phyloP scores from a whole-genome alignment of 352 stramenopile species.

The Pythium dissotocum region DNA sequence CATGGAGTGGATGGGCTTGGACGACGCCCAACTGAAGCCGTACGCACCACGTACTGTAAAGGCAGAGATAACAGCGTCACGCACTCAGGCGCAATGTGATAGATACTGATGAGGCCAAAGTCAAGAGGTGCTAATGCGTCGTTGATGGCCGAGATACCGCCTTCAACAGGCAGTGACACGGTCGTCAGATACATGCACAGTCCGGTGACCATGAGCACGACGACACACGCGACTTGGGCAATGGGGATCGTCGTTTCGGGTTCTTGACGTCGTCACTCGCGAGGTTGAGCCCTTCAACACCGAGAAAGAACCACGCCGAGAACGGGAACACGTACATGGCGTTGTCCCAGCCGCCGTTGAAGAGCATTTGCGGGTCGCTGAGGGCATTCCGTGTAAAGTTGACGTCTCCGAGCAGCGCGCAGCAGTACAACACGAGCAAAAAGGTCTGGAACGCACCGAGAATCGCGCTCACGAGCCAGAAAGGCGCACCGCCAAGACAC shows the following conservation, averaged over 20 bases:
- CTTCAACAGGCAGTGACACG: constrained; percentile 1
- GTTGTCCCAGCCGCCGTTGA: background rate
- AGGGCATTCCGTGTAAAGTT: background rate
- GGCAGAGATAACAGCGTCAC: constrained; percentile 25
- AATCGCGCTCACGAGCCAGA: background rate
- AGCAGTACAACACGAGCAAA: constrained; percentile 9
- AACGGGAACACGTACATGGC: constrained; percentile 18
- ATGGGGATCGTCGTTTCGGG: constrained; percentile 13
- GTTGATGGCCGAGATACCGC: background rate
- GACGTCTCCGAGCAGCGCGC: background rate
- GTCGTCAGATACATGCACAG: constrained; percentile 6
- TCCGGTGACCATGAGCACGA: constrained; percentile 3
- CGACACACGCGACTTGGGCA: constrained; percentile 5
- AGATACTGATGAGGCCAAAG: constrained; percentile 16
- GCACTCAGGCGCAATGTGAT: constrained; percentile 1
- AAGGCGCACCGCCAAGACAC: background rate
- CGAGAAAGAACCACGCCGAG: constrained; percentile 20
- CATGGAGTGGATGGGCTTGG: constrained; percentile 18
- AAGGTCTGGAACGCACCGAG: background rate
- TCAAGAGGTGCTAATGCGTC: background rate
- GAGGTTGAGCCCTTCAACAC: constrained; percentile 22
- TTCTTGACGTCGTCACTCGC: constrained; percentile 12
- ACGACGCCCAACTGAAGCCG: constrained; percentile 16
- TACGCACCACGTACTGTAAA: constrained; percentile 10
- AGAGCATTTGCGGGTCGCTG: background rate